Percentiles rank a stretch among this genome's conserved stretches.
Conservation (phyloP, 371 early-diverging fungal genomes). For the Rhizopus sp. region DNA sequence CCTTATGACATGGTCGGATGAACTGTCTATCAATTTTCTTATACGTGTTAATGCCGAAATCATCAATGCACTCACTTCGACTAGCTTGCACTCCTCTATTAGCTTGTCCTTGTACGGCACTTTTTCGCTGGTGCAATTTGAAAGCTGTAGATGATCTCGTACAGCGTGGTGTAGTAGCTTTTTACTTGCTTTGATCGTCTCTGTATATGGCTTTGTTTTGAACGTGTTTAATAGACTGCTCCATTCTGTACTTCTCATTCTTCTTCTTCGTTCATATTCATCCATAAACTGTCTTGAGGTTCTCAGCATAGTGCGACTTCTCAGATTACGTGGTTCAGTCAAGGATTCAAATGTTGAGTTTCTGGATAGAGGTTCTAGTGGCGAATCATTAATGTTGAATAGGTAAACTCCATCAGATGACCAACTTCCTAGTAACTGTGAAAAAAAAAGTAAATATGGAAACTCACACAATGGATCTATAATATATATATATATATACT, state of each 20-base stretch:
- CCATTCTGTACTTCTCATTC: background rate
- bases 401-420: constrained; percentile 56
- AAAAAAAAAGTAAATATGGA: background rate
- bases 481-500: constrained; percentile 19
- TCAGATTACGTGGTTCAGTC: background rate
- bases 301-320: background rate
- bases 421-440: constrained; percentile 67
- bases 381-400: constrained; percentile 57
- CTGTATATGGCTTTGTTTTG: background rate
- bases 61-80: background rate
- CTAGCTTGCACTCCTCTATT: background rate
- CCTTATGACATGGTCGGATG: constrained; percentile 1
- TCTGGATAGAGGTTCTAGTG: constrained; percentile 8
- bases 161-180: background rate
- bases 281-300: background rate
- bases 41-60: background rate
- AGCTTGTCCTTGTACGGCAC: background rate
- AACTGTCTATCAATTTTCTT: background rate
- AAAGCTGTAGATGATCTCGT: background rate
- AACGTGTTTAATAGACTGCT: background rate
- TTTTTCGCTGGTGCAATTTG: background rate
- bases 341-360: background rate
- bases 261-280: background rate
- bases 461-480: background rate
- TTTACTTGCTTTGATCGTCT: background rate